These are phyloP conservation scores for Volvox africanus DNA, from an alignment of 139 green algal species.

Conservation along the genomic window DNA sequence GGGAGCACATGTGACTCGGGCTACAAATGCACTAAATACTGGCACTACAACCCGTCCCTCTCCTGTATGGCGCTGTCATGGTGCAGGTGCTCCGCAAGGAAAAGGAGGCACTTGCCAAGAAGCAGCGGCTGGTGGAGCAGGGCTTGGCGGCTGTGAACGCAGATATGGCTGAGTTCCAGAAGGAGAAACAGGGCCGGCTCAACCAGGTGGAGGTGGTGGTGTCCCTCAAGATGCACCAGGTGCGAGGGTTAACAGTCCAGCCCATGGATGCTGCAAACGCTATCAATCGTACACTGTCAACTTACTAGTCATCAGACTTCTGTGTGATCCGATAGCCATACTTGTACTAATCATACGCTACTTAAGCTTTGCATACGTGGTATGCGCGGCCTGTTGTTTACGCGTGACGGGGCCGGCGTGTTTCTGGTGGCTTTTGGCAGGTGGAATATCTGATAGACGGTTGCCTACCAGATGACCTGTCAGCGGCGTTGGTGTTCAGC, in stretches of 20 bases:
- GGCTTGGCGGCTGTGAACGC: conserved; percentile 69
- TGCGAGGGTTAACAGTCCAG: background rate
- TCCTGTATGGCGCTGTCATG: too few relatives aligned
- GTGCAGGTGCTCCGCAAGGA: conserved; percentile 75
- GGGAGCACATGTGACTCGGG: background rate
- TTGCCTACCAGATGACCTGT: conserved; percentile 73
- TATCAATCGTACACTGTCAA: too few relatives aligned
- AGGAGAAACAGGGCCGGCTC: conserved; percentile 88
- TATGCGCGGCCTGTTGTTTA: too few relatives aligned
- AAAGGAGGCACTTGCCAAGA: conserved; percentile 77
- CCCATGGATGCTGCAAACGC: too few relatives aligned
- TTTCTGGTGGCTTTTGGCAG: conserved; percentile 37
- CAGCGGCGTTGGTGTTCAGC: conserved; percentile 77
- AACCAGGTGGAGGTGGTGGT: conserved; percentile 83
- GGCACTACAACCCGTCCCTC: too few relatives aligned
- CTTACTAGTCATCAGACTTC: too few relatives aligned
- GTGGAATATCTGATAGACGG: conserved; percentile 77
- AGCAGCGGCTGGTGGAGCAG: conserved; percentile 79
- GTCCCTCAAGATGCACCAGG: conserved; percentile 65
- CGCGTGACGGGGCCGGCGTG: too few relatives aligned
- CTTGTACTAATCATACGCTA: too few relatives aligned
- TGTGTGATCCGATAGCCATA: too few relatives aligned
- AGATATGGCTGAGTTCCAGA: conserved; percentile 84
- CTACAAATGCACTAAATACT: background rate
- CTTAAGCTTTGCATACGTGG: too few relatives aligned